These are phyloP conservation scores for Musa balbisiana DNA, from an alignment of 202 grass and related monocot species.

Conservation along the genomic window DNA sequence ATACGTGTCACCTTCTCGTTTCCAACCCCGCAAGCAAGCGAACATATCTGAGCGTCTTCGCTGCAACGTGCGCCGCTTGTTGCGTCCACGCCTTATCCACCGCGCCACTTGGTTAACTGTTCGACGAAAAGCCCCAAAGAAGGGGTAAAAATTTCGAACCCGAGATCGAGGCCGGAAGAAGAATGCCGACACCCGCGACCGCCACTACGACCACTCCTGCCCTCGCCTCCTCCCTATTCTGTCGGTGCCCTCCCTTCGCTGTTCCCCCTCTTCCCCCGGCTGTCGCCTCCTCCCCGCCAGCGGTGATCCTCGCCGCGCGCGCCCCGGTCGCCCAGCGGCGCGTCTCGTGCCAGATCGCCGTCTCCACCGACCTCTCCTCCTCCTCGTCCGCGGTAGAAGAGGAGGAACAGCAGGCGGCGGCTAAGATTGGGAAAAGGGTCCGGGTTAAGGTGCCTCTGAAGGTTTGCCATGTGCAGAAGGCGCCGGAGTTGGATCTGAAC, in stretches of 20 bases:
- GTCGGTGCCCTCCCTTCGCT: background rate
- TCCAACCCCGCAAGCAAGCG: background rate
- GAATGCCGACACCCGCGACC: conserved; percentile 5
- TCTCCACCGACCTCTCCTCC: conserved; percentile 6
- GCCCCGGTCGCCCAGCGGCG: background rate
- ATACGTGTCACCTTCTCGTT: background rate
- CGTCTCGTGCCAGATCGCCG: background rate
- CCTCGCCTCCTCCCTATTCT: background rate
- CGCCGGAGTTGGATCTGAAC: conserved; percentile 17
- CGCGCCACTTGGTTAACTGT: background rate
- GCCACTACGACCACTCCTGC: background rate
- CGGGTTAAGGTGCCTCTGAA: conserved; percentile 15
- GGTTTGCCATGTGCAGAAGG: conserved; percentile 21
- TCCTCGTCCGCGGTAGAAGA: background rate
- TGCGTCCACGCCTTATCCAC: background rate
- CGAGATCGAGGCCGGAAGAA: background rate
- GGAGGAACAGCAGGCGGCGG: conserved; percentile 5
- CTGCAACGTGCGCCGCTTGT: background rate
- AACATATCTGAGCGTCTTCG: background rate
- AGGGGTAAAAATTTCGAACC: background rate
- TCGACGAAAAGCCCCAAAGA: conserved; percentile 6
- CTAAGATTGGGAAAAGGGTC: conserved; percentile 13
- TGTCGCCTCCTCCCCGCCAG: background rate
- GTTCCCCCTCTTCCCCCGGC: background rate
- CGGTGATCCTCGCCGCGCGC: background rate